Evolutionary conservation across 345 rosid species (phyloP).

Genomic region (Lumnitzera littorea): DNA sequence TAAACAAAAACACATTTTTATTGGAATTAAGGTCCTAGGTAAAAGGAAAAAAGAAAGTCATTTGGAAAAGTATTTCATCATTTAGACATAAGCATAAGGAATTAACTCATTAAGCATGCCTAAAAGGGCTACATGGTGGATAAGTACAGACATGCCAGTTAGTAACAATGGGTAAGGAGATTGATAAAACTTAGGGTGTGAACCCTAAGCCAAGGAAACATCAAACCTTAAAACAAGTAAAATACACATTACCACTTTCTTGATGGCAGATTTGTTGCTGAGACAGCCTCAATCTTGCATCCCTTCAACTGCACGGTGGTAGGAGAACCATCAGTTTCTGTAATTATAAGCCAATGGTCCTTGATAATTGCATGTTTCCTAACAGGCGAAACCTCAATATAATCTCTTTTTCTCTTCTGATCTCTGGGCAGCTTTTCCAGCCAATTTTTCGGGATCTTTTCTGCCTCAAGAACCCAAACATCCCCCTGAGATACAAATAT

Average conservation of each 20-base stretch:
- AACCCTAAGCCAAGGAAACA: no score
- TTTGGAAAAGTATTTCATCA: neutral
- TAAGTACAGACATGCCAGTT: no score
- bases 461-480: slow-evolving; percentile 76
- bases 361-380: slow-evolving; percentile 48
- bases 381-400: slow-evolving; percentile 59
- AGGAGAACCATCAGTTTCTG: slow-evolving; percentile 40
- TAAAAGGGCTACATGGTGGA: neutral
- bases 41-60: no score
- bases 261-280: slow-evolving; percentile 56
- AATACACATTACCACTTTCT: slow-evolving; percentile 61
- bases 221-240: no score
- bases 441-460: slow-evolving; percentile 41
- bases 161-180: no score
- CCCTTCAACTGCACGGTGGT: slow-evolving; percentile 37
- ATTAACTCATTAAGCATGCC: no score
- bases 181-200: no score
- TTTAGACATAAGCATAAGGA: neutral
- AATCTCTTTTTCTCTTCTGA: slow-evolving; percentile 49
- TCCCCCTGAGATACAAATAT: slow-evolving; percentile 45
- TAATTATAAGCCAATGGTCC: slow-evolving; percentile 45
- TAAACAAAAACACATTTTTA: no score
- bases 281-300: slow-evolving; percentile 73
- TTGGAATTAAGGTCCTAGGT: no score
- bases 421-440: slow-evolving; percentile 39